Percentiles rank a stretch among this genome's conserved stretches.
phyloP scores from a whole-genome alignment of 78 protist species.

The Dictyostelium capitatum region DNA sequence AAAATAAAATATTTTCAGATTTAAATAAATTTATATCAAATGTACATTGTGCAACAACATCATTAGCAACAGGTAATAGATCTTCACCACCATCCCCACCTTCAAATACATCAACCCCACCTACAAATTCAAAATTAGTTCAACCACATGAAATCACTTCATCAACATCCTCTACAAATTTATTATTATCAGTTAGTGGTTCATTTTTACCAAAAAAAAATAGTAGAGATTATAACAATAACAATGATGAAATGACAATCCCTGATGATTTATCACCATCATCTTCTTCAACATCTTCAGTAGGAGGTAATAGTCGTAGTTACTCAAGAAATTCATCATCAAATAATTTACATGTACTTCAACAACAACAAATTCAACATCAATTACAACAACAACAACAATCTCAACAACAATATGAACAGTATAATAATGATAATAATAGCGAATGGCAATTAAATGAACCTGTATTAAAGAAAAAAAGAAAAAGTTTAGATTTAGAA shows the following conservation, averaged over 20 bases:
- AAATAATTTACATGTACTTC: neutral
- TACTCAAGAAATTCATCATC: conserved; percentile 1
- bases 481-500: neutral
- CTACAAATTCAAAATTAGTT: neutral
- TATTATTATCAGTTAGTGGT: too few species aligned
- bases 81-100: neutral
- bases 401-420: conserved; percentile 13
- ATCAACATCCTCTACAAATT: neutral
- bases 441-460: neutral
- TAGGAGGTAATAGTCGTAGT: neutral
- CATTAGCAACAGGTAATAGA: neutral
- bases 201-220: neutral
- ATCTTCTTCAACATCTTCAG: neutral
- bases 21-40: conserved; percentile 6
- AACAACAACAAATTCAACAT: conserved; percentile 19
- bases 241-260: neutral
- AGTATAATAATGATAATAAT: neutral
- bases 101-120: neutral
- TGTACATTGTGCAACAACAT: neutral
- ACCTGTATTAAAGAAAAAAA: neutral
- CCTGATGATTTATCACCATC: neutral
- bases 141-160: neutral
- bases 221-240: neutral
- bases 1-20: conserved; percentile 36
- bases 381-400: neutral